Evolutionary conservation across 2,329 filamentous ascomycete species (phyloP).

Genomic region (Torrubiella hemipterigena): DNA sequence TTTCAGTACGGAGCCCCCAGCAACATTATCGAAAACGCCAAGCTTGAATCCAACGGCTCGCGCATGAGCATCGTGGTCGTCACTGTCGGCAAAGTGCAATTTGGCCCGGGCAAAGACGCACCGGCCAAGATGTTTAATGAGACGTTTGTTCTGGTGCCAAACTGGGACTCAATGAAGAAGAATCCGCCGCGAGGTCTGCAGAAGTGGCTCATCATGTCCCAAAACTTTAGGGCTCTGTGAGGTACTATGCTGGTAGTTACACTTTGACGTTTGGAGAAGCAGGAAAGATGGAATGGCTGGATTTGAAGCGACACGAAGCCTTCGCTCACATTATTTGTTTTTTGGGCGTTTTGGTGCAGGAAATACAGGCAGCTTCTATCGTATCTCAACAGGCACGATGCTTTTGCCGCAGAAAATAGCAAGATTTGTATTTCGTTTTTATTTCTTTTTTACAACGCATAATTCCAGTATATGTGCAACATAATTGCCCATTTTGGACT

Average conservation of each 20-base stretch:
- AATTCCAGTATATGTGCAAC: too few species aligned
- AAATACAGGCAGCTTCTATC: too few species aligned
- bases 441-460: too few species aligned
- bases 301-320: too few species aligned
- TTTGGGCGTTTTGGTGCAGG: too few species aligned
- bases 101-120: slow-evolving; percentile 50
- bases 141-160: slow-evolving; percentile 69
- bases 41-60: slow-evolving; percentile 36
- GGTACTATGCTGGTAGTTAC: not conserved
- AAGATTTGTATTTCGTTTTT: too few species aligned
- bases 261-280: too few species aligned
- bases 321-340: too few species aligned
- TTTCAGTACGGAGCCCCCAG: slow-evolving; percentile 47
- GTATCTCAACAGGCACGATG: too few species aligned
- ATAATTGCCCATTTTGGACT: too few species aligned
- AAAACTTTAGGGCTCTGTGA: slow-evolving; percentile 54
- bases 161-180: slow-evolving; percentile 45
- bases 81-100: slow-evolving; percentile 60
- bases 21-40: slow-evolving; percentile 24
- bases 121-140: slow-evolving; percentile 65
- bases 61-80: slow-evolving; percentile 61
- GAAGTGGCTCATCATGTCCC: slow-evolving; percentile 57
- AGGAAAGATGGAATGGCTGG: too few species aligned
- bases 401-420: too few species aligned
- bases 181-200: slow-evolving; percentile 41